Conservation (phyloP, 2,329 filamentous ascomycete species). For the Colletotrichum falcatum region DNA sequence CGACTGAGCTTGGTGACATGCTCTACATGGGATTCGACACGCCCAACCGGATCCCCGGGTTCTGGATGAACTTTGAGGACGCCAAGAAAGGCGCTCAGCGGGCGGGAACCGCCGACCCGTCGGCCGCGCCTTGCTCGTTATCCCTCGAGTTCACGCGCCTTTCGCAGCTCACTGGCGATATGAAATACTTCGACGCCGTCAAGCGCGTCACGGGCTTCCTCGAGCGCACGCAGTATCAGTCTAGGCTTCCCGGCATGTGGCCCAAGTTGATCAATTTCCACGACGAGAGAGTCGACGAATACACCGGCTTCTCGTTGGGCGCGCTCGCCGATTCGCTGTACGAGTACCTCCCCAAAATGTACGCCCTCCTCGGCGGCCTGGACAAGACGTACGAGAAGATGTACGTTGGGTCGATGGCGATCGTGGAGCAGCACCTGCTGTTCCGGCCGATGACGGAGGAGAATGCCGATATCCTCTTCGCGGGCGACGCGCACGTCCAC, state of each 20-base stretch:
- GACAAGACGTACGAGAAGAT: constrained; percentile 67
- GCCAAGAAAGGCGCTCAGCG: constrained; percentile 23
- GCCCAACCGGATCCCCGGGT: constrained; percentile 70
- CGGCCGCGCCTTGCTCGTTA: constrained; percentile 69
- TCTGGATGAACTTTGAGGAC: constrained; percentile 39
- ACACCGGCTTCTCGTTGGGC: constrained; percentile 51
- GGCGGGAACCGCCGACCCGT: constrained; percentile 49
- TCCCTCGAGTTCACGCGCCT: constrained; percentile 79
- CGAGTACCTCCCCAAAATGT: constrained; percentile 58
- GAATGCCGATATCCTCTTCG: constrained; percentile 69
- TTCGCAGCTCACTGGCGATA: constrained; percentile 77
- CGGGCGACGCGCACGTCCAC: constrained; percentile 52
- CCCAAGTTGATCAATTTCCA: constrained; percentile 71
- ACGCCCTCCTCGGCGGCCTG: constrained; percentile 69
- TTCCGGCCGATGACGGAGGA: constrained; percentile 75
- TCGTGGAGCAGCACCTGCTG: constrained; percentile 67
- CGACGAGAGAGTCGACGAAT: constrained; percentile 56
- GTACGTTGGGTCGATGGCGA: constrained; percentile 66
- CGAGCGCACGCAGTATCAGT: constrained; percentile 72
- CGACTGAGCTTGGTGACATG: constrained; percentile 72
- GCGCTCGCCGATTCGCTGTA: constrained; percentile 56
- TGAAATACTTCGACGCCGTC: constrained; percentile 80
- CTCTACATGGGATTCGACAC: constrained; percentile 77
- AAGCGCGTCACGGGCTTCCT: constrained; percentile 76
- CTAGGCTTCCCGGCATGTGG: constrained; percentile 79